phyloP scores from a whole-genome alignment of 495 filamentous ascomycete genomes.

The Podospora appendiculata region DNA sequence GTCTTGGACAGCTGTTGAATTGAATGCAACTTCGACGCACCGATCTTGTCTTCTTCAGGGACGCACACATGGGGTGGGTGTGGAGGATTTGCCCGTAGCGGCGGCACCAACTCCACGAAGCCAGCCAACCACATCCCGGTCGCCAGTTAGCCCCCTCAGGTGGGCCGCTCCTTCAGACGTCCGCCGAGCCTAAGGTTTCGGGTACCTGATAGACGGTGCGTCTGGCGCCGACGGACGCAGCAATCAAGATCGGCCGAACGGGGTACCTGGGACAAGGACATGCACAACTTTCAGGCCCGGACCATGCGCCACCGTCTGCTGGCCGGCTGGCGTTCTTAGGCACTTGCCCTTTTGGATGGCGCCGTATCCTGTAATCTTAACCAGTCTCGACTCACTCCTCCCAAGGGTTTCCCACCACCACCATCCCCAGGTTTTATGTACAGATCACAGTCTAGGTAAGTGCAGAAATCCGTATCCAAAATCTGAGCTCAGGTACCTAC shows the following conservation, averaged over 20 bases:
- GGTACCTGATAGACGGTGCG: background rate
- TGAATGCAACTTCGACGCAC: too few relatives aligned
- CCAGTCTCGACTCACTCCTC: too few relatives aligned
- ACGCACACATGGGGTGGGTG: too few relatives aligned
- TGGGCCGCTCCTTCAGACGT: background rate
- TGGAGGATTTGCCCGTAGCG: too few relatives aligned
- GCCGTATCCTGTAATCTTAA: slow-evolving; percentile 13
- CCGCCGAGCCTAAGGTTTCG: background rate
- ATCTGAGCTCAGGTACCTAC: too few relatives aligned
- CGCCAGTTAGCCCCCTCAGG: background rate
- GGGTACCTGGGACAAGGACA: slow-evolving; percentile 9
- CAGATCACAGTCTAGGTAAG: background rate
- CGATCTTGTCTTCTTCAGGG: too few relatives aligned
- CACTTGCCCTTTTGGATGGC: slow-evolving; percentile 18
- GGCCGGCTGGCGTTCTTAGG: background rate
- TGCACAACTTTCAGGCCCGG: slow-evolving; percentile 13
- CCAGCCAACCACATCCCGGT: slow-evolving; percentile 3
- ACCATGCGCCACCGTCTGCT: slow-evolving; percentile 17
- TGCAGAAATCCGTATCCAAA: too few relatives aligned
- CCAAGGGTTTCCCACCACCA: too few relatives aligned
- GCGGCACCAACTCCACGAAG: too few relatives aligned
- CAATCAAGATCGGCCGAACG: background rate
- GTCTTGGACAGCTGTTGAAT: too few relatives aligned
- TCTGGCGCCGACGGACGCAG: background rate
- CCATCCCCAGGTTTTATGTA: slow-evolving; percentile 1